These are phyloP conservation scores for Mollisia scopiformis DNA, from an alignment of 2,329 filamentous ascomycete species.

Conservation along the genomic window DNA sequence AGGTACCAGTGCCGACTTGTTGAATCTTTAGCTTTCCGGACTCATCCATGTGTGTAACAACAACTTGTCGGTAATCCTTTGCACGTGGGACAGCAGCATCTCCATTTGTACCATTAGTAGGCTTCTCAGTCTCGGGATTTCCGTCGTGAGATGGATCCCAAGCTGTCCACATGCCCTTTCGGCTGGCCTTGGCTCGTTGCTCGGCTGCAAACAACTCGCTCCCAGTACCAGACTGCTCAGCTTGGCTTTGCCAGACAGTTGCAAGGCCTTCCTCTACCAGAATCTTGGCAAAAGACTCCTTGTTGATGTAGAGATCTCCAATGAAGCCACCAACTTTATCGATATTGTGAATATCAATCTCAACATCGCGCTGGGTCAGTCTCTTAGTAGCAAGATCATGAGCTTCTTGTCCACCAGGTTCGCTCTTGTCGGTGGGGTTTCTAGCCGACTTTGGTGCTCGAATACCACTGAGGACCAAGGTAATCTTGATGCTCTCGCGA, in stretches of 20 bases:
- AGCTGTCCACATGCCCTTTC: slow-evolving; percentile 89
- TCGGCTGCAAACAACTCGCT: slow-evolving; percentile 87
- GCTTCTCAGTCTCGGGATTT: slow-evolving; percentile 56
- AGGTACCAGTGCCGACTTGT: slow-evolving; percentile 83
- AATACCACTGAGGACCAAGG: slow-evolving; percentile 91
- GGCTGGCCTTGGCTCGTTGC: slow-evolving; percentile 83
- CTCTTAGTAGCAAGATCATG: slow-evolving; percentile 87
- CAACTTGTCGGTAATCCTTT: slow-evolving; percentile 90
- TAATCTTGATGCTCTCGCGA: slow-evolving; percentile 91
- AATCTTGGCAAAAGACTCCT: slow-evolving; percentile 92
- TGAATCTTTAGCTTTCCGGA: slow-evolving; percentile 88
- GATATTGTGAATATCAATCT: slow-evolving; percentile 91
- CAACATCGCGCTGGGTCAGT: slow-evolving; percentile 91
- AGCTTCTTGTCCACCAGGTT: slow-evolving; percentile 94
- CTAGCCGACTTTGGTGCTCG: slow-evolving; percentile 87
- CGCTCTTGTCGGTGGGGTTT: slow-evolving; percentile 75
- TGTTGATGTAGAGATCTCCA: slow-evolving; percentile 88
- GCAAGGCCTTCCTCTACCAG: slow-evolving; percentile 94
- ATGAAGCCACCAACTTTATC: slow-evolving; percentile 99
- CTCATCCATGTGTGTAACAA: slow-evolving; percentile 87
- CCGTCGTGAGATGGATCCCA: slow-evolving; percentile 90
- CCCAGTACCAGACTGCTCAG: slow-evolving; percentile 91
- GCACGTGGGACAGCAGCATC: slow-evolving; percentile 62
- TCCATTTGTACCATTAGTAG: slow-evolving; percentile 54
- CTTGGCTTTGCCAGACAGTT: slow-evolving; percentile 90